These are phyloP conservation scores for Amoeboaphelidium protococcarum DNA, from an alignment of 371 early-diverging fungal genomes.

Conservation along the genomic window DNA sequence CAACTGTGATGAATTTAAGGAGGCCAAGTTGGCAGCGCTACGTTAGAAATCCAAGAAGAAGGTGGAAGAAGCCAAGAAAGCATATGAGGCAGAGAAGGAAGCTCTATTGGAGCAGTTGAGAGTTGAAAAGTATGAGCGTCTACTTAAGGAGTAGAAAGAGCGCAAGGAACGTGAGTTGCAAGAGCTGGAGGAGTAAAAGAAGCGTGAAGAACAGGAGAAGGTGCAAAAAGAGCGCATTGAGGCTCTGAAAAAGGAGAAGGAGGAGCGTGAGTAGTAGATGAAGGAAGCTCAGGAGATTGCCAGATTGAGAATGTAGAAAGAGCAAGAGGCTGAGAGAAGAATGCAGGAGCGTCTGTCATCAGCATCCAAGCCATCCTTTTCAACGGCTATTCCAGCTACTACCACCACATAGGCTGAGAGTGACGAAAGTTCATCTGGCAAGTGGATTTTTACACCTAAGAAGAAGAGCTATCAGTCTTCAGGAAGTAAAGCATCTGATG, in stretches of 20 bases:
- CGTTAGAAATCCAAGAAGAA: not conserved
- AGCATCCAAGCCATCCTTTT: no score
- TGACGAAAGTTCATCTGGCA: no score
- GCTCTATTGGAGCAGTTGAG: conserved; percentile 21
- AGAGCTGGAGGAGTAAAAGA: conserved; percentile 21
- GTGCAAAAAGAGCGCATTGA: conserved; percentile 21
- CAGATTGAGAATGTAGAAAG: conserved; percentile 7
- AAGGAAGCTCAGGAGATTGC: conserved; percentile 12
- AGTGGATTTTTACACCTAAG: no score
- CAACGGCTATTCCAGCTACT: no score
- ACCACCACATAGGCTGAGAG: no score
- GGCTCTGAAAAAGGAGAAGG: conserved; percentile 12
- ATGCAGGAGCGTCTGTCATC: conserved; percentile 8
- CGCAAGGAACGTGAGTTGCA: conserved; percentile 10
- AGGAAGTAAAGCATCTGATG: no score
- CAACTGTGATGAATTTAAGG: conserved; percentile 41
- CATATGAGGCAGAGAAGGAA: conserved; percentile 10
- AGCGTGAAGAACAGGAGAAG: conserved; percentile 25
- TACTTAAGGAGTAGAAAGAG: not conserved
- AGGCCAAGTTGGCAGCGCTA: conserved; percentile 5
- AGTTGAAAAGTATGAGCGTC: conserved; percentile 1
- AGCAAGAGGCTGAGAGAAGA: conserved; percentile 9
- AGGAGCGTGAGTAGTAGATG: conserved; percentile 8
- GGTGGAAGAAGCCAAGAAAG: conserved; percentile 20
- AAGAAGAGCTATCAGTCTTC: no score